These are phyloP conservation scores for Colletotrichum salicis DNA, from an alignment of 2,329 filamentous ascomycete species.

Conservation along the genomic window DNA sequence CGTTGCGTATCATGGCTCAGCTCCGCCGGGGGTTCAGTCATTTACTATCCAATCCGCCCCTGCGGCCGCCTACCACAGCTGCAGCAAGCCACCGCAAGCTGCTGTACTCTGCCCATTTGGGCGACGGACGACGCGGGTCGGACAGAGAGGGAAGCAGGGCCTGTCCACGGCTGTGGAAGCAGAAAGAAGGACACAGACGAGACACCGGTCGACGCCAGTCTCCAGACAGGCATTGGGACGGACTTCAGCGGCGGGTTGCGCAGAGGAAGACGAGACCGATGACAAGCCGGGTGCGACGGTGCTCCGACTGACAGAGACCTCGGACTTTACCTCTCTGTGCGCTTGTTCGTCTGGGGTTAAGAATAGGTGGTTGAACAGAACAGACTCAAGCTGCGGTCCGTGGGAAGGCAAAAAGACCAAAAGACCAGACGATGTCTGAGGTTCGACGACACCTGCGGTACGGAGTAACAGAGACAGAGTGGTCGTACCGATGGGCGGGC, in stretches of 20 bases:
- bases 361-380: constrained; percentile 6
- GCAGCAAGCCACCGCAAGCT: constrained; percentile 29
- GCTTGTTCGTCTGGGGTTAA: background rate
- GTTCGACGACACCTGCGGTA: background rate
- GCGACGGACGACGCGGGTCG: constrained; percentile 18
- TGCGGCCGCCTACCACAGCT: constrained; percentile 1
- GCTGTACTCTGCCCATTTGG: constrained; percentile 28
- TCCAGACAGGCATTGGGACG: constrained; percentile 19
- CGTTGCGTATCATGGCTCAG: constrained; percentile 29
- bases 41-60: constrained; percentile 17
- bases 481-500: background rate
- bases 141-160: constrained; percentile 5
- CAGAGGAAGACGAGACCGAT: background rate
- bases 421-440: constrained; percentile 27
- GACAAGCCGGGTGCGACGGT: constrained; percentile 22
- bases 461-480: background rate
- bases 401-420: background rate
- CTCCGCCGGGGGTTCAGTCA: constrained; percentile 17
- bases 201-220: constrained; percentile 14
- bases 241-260: constrained; percentile 8
- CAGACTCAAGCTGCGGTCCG: constrained; percentile 5
- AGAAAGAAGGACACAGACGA: constrained; percentile 33
- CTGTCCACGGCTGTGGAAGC: constrained; percentile 31
- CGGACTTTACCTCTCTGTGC: background rate
- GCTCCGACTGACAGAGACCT: background rate